phyloP scores from a whole-genome alignment of 768 basidiomycete species.

The Lactarius sp. region DNA sequence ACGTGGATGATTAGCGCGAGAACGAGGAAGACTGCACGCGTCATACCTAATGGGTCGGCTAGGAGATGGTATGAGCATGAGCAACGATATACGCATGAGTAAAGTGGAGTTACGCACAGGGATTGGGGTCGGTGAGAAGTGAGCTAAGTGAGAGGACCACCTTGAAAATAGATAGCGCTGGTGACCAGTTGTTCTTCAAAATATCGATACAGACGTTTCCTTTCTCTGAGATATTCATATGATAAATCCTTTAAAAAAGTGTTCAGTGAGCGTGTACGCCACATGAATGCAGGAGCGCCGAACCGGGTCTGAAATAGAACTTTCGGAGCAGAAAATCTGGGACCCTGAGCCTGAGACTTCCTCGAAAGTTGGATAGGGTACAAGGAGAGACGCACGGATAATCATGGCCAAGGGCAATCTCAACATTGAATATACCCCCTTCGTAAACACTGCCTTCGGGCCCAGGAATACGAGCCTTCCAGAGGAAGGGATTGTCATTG shows the following conservation, averaged over 20 bases:
- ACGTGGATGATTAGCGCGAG: neutral
- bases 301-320: conserved; percentile 72
- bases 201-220: conserved; percentile 86
- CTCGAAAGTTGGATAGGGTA: neutral
- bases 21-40: neutral
- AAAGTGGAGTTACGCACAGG: conserved; percentile 48
- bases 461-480: conserved; percentile 76
- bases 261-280: conserved; percentile 4
- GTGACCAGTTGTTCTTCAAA: conserved; percentile 91
- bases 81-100: neutral
- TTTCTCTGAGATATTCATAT: conserved; percentile 84
- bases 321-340: conserved; percentile 74
- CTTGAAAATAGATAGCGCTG: conserved; percentile 90
- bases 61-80: neutral
- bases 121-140: conserved; percentile 90
- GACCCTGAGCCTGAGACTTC: neutral
- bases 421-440: conserved; percentile 67
- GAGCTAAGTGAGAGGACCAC: conserved; percentile 92
- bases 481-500: conserved; percentile 60
- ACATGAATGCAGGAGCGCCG: conserved; percentile 25
- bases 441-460: conserved; percentile 82
- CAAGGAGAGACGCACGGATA: conserved; percentile 58
- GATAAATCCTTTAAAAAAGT: conserved; percentile 60
- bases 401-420: conserved; percentile 61
- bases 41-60: conserved; percentile 26